Percentiles rank a stretch among this genome's conserved stretches.
Evolutionary conservation across 805 yeast genomes (phyloP).

Genomic region (Candida manassasensis): DNA sequence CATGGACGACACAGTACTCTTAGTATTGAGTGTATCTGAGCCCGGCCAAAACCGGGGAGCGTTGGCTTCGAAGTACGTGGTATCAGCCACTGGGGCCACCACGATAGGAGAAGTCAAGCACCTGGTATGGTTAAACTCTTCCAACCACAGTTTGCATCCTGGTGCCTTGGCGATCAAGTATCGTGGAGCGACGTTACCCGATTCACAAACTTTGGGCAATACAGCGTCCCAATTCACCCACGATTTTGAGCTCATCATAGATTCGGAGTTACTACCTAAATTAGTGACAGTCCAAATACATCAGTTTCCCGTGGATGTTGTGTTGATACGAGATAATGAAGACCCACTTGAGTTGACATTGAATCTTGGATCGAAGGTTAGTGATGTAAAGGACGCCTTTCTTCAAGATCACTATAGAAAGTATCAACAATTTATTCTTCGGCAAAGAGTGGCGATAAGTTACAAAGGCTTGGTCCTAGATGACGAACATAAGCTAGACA

Average conservation of each 20-base stretch:
- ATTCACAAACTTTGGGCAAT: constrained; percentile 11
- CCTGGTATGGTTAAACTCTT: constrained; percentile 27
- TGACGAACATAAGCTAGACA: constrained; percentile 7
- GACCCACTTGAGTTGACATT: constrained; percentile 3
- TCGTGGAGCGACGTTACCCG: constrained; percentile 10
- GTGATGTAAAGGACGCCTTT: constrained; percentile 6
- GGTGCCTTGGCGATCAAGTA: constrained; percentile 14
- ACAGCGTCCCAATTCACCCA: constrained; percentile 2
- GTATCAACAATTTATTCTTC: background rate
- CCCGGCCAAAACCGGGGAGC: background rate
- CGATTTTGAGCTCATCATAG: constrained; percentile 3
- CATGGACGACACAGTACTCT: background rate
- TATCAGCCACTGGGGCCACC: constrained; percentile 9
- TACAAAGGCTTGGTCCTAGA: background rate
- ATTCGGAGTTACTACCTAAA: background rate
- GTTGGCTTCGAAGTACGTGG: background rate
- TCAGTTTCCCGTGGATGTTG: constrained; percentile 3
- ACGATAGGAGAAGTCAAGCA: constrained; percentile 19
- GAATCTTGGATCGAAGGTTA: constrained; percentile 6
- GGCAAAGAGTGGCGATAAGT: background rate
- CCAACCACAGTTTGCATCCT: constrained; percentile 21
- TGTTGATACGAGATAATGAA: constrained; percentile 5
- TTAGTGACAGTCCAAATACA: background rate
- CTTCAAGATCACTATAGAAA: constrained; percentile 2
- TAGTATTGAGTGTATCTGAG: constrained; percentile 9